Evolutionary conservation across 441 rosid species (phyloP).

Genomic region (Mallotus repandus): DNA sequence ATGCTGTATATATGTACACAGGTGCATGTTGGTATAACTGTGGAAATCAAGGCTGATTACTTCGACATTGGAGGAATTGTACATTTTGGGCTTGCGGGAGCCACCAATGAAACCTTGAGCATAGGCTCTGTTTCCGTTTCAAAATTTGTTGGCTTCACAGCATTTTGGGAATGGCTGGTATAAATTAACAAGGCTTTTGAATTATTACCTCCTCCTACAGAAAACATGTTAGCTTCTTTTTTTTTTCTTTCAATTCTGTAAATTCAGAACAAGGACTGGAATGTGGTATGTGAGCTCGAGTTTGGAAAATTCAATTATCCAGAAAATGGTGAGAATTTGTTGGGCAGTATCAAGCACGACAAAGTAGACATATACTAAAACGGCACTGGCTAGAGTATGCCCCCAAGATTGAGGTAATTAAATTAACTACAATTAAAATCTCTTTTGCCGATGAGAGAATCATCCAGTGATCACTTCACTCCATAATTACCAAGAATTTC

Average conservation of each 20-base stretch:
- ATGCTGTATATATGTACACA: not conserved
- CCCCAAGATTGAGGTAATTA: too few relatives aligned
- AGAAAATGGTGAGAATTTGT: slow-evolving; percentile 4
- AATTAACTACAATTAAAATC: too few relatives aligned
- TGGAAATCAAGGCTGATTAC: not conserved
- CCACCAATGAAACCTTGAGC: not conserved
- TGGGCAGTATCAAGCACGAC: not conserved
- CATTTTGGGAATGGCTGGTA: slow-evolving; percentile 1
- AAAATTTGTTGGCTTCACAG: not conserved
- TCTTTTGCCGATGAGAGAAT: too few relatives aligned
- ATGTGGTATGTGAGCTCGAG: not conserved
- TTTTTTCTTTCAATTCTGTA: not conserved
- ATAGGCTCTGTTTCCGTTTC: slow-evolving; percentile 4
- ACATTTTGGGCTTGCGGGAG: slow-evolving; percentile 1
- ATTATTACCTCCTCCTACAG: too few relatives aligned
- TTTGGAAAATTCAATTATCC: slow-evolving; percentile 6
- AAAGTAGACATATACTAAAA: not conserved
- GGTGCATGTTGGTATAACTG: not conserved
- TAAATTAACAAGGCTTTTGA: too few relatives aligned
- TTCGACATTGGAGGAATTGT: not conserved
- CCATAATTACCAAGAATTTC: too few relatives aligned
- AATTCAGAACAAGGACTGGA: not conserved
- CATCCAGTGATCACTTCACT: too few relatives aligned
- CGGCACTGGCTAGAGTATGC: too few relatives aligned
- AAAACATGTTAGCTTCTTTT: not conserved